Conservation (phyloP, 495 filamentous ascomycete species). For the Penicillium coffeae region DNA sequence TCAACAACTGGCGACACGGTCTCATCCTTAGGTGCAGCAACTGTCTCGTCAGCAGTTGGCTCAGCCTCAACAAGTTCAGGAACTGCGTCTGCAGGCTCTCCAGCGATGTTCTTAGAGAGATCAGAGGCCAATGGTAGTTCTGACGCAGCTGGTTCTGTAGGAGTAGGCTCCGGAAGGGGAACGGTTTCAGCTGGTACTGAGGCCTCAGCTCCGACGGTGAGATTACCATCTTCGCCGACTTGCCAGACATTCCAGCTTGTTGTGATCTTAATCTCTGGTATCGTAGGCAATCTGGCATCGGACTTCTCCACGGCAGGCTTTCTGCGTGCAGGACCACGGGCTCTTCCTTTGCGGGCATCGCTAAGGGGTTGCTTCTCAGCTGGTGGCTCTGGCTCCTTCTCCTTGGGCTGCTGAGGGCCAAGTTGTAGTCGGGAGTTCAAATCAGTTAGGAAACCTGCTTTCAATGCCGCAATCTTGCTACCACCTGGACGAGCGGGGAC, state of each 20-base stretch:
- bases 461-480: conserved; percentile 81
- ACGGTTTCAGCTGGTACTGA: conserved; percentile 14
- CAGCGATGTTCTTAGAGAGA: conserved; percentile 49
- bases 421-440: conserved; percentile 79
- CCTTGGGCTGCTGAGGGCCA: conserved; percentile 69
- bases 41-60: conserved; percentile 1
- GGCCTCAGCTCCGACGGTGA: conserved; percentile 34
- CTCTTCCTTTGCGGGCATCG: conserved; percentile 86
- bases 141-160: conserved; percentile 6
- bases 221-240: conserved; percentile 40
- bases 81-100: conserved; percentile 45
- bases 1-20: not conserved
- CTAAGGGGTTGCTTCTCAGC: conserved; percentile 72
- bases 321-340: conserved; percentile 80
- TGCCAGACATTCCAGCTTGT: conserved; percentile 51
- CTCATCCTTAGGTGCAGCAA: not conserved
- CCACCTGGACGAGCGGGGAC: conserved; percentile 78
- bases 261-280: conserved; percentile 46
- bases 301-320: conserved; percentile 52
- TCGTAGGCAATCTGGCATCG: conserved; percentile 28
- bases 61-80: conserved; percentile 9
- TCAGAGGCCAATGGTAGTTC: conserved; percentile 14
- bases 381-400: conserved; percentile 57
- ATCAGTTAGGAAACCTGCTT: conserved; percentile 86
- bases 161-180: not conserved